Evolutionary conservation across 148 eudicot genomes (phyloP).

Genomic region (Pouteria glomerata): DNA sequence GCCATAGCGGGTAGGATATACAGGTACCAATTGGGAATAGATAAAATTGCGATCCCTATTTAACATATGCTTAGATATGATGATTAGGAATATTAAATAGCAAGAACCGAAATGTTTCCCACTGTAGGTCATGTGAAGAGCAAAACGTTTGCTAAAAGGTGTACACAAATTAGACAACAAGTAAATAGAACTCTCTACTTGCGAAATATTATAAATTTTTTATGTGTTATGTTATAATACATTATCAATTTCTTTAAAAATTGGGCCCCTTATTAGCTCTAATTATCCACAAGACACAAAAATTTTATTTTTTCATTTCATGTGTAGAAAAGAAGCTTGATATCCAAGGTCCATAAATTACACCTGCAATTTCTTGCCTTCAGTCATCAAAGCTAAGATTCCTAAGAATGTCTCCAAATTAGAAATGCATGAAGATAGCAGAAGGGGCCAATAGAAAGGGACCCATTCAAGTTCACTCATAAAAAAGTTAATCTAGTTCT

Average conservation of each 20-base stretch:
- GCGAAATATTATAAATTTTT: no score
- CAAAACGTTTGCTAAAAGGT: background rate
- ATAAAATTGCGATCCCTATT: no score
- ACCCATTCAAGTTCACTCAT: no score
- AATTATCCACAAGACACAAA: background rate
- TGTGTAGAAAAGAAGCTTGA: background rate
- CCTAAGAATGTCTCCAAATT: background rate
- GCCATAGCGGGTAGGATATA: no score
- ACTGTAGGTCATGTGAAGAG: background rate
- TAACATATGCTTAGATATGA: background rate
- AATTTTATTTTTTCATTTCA: background rate
- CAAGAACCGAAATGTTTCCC: background rate
- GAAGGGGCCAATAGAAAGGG: background rate
- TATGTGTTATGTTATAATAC: no score
- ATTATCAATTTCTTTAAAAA: background rate
- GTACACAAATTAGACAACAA: background rate
- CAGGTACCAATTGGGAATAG: no score
- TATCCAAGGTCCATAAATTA: conserved; percentile 9
- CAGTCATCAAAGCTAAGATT: background rate
- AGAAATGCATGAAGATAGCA: background rate
- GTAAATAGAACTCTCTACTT: no score
- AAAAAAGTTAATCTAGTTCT: background rate
- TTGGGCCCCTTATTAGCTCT: background rate
- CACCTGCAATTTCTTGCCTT: conserved; percentile 2
- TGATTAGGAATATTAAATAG: background rate